Evolutionary conservation across 2,329 filamentous ascomycete genomes (phyloP).

Genomic region (Curvularia eragrostidis): DNA sequence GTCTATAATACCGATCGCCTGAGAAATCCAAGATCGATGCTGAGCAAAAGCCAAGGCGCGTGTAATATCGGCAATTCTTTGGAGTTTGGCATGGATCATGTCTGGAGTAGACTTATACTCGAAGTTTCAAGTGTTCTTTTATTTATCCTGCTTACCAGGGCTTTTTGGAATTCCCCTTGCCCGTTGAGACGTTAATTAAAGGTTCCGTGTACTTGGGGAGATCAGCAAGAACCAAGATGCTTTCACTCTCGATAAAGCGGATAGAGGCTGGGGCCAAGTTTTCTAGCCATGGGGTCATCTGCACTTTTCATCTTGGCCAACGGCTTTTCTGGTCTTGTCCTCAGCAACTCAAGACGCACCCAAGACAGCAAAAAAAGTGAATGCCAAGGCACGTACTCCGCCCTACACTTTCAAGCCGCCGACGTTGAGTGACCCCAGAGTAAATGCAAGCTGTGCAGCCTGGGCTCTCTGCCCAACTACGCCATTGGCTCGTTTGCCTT

Average conservation of each 20-base stretch:
- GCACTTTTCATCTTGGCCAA: background rate
- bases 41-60: constrained; percentile 5
- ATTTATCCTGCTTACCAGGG: background rate
- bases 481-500: constrained; percentile 1
- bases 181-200: background rate
- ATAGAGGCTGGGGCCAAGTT: background rate
- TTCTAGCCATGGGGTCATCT: background rate
- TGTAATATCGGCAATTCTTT: background rate
- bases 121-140: background rate
- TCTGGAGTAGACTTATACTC: background rate
- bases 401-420: constrained; percentile 9
- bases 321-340: background rate
- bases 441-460: constrained; percentile 2
- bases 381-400: constrained; percentile 3
- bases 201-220: background rate
- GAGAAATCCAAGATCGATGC: constrained; percentile 2
- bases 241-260: background rate
- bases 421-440: background rate
- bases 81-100: background rate
- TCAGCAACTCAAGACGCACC: background rate
- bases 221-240: background rate
- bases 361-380: constrained; percentile 1
- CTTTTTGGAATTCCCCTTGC: background rate
- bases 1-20: background rate
- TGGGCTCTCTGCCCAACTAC: background rate